A percentile compares a stretch with the other conserved stretches of the same genome.
These are phyloP conservation scores for Cryptococcus neoformans DNA, from an alignment of 1,284 basidiomycete genomes.

Conservation along the genomic window DNA sequence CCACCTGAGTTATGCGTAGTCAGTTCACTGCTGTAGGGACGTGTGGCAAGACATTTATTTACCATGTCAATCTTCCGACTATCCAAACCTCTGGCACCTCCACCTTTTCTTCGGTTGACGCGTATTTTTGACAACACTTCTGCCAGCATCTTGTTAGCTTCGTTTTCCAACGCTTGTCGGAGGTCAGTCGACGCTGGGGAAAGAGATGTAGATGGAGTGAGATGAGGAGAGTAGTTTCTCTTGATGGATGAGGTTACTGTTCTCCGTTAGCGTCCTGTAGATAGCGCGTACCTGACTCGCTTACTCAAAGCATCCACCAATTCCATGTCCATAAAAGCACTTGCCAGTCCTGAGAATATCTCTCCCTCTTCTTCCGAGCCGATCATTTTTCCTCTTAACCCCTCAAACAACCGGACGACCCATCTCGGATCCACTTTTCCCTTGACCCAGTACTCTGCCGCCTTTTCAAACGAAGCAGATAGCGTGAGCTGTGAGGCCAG, in stretches of 20 bases:
- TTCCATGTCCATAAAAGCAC: constrained; percentile 15
- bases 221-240: constrained; percentile 47
- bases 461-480: constrained; percentile 47
- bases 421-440: constrained; percentile 48
- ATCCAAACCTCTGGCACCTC: constrained; percentile 33
- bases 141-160: constrained; percentile 44
- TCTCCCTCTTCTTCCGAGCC: constrained; percentile 44
- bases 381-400: constrained; percentile 41
- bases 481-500: constrained; percentile 46
- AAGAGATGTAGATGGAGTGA: constrained; percentile 38
- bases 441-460: constrained; percentile 44
- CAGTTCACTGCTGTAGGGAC: not conserved
- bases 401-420: constrained; percentile 48
- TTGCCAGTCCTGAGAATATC: constrained; percentile 43
- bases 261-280: not conserved
- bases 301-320: constrained; percentile 49
- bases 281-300: constrained; percentile 14
- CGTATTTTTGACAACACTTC: constrained; percentile 50
- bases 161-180: constrained; percentile 32
- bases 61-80: constrained; percentile 49
- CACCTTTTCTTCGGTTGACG: constrained; percentile 40
- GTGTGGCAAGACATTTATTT: not conserved
- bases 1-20: constrained; percentile 53
- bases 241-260: constrained; percentile 42
- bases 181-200: constrained; percentile 39